Evolutionary conservation across 495 filamentous ascomycete genomes (phyloP), one percentile per base, ranked within the genome.

Genomic region (Trichodelitschia bisporula): DNA sequence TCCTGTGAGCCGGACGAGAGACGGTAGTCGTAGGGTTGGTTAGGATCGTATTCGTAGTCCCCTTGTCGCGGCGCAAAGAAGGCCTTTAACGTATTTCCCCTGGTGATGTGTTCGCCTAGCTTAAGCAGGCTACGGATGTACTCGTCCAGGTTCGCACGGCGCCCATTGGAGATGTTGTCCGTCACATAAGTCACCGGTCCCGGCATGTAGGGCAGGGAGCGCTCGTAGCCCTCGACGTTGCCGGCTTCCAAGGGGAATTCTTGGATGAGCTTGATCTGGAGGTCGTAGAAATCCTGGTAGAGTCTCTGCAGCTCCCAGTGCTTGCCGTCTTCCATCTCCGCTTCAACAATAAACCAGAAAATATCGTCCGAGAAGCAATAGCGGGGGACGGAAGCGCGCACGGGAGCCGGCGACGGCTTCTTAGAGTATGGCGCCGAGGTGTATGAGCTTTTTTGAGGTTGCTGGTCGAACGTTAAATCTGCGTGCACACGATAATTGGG

Each of bases 231-330:
- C 29, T 66, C 68, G 31, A 76, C 75, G 17, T 74, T 75, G 15
- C 86, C 84, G 17, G 86, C 83, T 45, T 95, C 89, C 11, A 77
- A 69, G 20, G 86, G 84, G 45, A 92, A 95, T 40, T 90, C 78
- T 24, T 78, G 83, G 26, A 97, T 59, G 4, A 97, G 72, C 12
- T 77, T 72, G 46, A 95, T 95, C 49, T 97, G 86, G 52, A 95
- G 90, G 45, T 95, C 86, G 50, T 95, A 97, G 47, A 97, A 97
- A 48, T 97, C 89, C 45, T 92, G 78, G 44, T 97, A 97, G 43
- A 82, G 86, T 29, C 86, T 66, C 29, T 77, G 79, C 26, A 97
- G 54, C 45, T 89, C 80, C 82, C 84, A 95, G 41, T 75, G 71
- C 26, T 73, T 66, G 21, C 80, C 83, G 46, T 93, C 82, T 39